phyloP scores from a whole-genome alignment of 176 grass and related monocot genomes.

The Stipa capillata region DNA sequence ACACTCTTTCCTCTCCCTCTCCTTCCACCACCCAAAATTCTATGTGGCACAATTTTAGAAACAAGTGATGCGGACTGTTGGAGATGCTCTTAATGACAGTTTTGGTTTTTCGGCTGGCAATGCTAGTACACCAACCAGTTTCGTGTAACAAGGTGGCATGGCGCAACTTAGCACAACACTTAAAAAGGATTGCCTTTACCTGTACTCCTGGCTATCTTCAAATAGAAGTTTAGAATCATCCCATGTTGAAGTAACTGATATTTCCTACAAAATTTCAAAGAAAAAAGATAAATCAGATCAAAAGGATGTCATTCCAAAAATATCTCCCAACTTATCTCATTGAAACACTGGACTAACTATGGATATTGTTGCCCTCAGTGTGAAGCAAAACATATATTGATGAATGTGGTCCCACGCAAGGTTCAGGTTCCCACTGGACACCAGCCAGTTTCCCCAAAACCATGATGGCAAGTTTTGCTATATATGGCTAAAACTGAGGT shows the following conservation, averaged over 20 bases:
- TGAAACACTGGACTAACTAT: not conserved
- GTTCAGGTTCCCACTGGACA: not conserved
- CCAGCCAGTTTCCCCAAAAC: not conserved
- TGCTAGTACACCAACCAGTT: not conserved
- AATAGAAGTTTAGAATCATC: slow-evolving; percentile 75
- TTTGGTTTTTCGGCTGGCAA: not conserved
- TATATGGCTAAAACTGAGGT: not conserved
- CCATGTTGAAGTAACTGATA: slow-evolving; percentile 74
- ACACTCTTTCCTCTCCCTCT: no score
- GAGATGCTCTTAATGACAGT: no score
- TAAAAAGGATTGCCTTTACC: slow-evolving; percentile 37
- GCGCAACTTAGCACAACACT: not conserved
- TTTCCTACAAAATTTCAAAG: slow-evolving; percentile 47
- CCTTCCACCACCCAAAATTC: no score
- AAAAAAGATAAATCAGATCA: slow-evolving; percentile 10
- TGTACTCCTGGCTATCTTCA: slow-evolving; percentile 74
- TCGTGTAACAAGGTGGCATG: not conserved
- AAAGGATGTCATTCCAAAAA: not conserved
- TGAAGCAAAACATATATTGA: not conserved
- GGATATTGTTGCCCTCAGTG: not conserved
- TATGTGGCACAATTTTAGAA: no score
- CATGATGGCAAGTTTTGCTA: not conserved
- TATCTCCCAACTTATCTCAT: not conserved
- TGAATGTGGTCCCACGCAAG: not conserved
- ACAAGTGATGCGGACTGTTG: no score